Evolutionary conservation across 805 yeast genomes (phyloP), one percentile per base, ranked within the genome.

Genomic region (Candida ovalis): DNA sequence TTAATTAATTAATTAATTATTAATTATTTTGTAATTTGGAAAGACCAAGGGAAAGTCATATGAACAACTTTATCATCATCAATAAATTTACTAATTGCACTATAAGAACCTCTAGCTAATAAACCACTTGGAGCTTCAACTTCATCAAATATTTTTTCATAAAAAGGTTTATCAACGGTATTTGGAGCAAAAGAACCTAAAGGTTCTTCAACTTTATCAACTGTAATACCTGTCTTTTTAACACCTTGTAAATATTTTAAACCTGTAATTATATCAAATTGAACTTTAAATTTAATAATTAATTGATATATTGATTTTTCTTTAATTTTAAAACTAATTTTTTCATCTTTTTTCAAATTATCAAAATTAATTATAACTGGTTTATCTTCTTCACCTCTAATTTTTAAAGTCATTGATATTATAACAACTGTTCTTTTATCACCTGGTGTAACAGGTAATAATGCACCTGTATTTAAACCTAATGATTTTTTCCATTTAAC

Each of bases 41-140:
- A 88, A 52, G 84, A 80, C 97, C 97, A 91, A 42, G 92, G 86
- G 57, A 88, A 73, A 32, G 79, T 74, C 64, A 88, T 74, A 66
- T 89, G 95, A 44, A 76, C 77, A 21, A 73, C 76, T 58, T 84
- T 82, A 66, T 91, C 97, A 67, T 90, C 97, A 60, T 91, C 97
- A 40, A 87, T 74, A 60, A 90, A 89, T 66, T 85, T 87, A 15
- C 95, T 83, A 32, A 78, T 74, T 6, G 96, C 96, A 40, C 83
- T 78, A 70, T 88, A 91, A 43, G 80, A 75, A 36, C 97, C 97
- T 68, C 97, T 80, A 3, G 94, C 96, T 54, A 91, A 68, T 66
- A 91, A 67, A 1, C 97, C 97, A 41, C 88, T 77, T 33, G 97
- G 97, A 5, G 97, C 97, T 66, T 89, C 96, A 50, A 86, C 90